Evolutionary conservation across 179 eudicot genomes (phyloP).

Genomic region (Heliamphora pulchella): DNA sequence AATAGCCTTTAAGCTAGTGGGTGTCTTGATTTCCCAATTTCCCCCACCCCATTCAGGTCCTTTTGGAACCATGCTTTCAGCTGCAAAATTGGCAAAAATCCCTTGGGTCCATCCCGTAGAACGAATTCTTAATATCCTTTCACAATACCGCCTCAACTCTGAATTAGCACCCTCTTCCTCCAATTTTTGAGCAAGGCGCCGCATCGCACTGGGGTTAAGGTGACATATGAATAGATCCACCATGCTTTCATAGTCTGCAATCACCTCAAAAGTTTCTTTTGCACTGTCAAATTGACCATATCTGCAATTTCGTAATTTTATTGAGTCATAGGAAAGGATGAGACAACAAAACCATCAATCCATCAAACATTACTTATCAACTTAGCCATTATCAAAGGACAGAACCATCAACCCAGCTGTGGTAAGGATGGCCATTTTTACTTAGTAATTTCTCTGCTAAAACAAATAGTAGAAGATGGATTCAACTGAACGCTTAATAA

Average conservation of each 20-base stretch:
- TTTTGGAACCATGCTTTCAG: conserved; percentile 98
- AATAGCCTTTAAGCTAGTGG: conserved; percentile 67
- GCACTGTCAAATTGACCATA: conserved; percentile 99
- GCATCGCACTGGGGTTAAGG: conserved; percentile 97
- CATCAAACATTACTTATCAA: neutral
- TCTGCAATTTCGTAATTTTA: conserved; percentile 38
- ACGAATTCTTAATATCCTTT: conserved; percentile 85
- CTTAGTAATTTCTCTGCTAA: neutral
- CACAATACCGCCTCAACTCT: conserved; percentile 84
- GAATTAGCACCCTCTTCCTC: conserved; percentile 87
- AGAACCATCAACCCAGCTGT: conserved; percentile 1
- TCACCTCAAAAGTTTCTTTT: conserved; percentile 93
- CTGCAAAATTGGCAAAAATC: conserved; percentile 97
- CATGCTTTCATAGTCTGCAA: conserved; percentile 90
- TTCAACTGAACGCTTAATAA: neutral
- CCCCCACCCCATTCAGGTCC: conserved; percentile 99
- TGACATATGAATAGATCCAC: conserved; percentile 94
- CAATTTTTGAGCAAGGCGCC: conserved; percentile 92
- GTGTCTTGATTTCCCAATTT: conserved; percentile 96
- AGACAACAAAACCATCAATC: neutral
- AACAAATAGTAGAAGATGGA: neutral
- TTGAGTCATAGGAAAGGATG: neutral
- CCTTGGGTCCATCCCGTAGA: conserved; percentile 99
- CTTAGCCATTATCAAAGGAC: too few species aligned
- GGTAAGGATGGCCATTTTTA: neutral